Evolutionary conservation across 441 rosid genomes (phyloP).

Genomic region (Theobroma grandiflorum): DNA sequence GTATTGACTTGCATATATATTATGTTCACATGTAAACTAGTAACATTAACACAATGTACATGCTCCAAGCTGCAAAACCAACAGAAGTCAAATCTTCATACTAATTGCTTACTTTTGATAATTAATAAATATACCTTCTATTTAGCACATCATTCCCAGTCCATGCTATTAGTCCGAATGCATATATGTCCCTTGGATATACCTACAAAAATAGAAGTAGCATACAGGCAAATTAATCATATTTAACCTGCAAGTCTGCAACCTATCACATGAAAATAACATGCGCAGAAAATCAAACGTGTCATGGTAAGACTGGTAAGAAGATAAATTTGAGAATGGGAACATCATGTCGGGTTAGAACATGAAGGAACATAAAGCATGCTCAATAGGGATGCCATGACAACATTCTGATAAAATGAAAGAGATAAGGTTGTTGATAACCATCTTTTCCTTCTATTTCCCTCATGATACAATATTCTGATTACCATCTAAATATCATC

Average conservation of each 20-base stretch:
- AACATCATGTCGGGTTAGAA: background rate
- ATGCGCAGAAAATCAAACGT: background rate
- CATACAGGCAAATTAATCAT: background rate
- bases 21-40: background rate
- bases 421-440: background rate
- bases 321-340: background rate
- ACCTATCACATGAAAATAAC: background rate
- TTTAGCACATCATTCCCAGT: constrained; percentile 92
- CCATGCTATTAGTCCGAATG: constrained; percentile 94
- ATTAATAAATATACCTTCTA: constrained; percentile 60
- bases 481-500: background rate
- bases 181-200: constrained; percentile 87
- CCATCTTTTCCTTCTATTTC: background rate
- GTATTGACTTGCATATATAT: background rate
- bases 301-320: constrained; percentile 6
- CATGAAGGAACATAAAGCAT: background rate
- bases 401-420: background rate
- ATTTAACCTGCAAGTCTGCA: background rate
- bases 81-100: background rate
- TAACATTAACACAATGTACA: background rate
- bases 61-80: background rate
- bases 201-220: constrained; percentile 53
- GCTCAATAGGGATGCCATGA: background rate
- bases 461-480: background rate
- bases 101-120: background rate